These are phyloP conservation scores for Russula ochroleuca DNA, from an alignment of 768 basidiomycete species.

Conservation along the genomic window DNA sequence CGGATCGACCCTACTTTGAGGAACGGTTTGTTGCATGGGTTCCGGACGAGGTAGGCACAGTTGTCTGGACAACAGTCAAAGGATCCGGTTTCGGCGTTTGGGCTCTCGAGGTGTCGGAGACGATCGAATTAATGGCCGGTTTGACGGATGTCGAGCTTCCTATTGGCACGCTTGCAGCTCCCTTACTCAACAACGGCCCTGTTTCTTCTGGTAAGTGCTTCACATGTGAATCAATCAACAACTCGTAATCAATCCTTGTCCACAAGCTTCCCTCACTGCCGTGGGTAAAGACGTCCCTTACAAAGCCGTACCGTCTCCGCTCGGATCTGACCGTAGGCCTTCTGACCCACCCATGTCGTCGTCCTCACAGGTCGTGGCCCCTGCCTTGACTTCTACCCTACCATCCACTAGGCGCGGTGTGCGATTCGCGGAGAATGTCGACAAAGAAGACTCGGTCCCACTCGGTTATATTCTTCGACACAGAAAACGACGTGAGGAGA, in stretches of 20 bases:
- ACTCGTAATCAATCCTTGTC: slow-evolving; percentile 29
- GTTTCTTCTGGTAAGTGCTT: slow-evolving; percentile 17
- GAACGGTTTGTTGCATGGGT: slow-evolving; percentile 19
- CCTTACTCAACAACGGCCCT: not conserved
- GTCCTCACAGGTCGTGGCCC: slow-evolving; percentile 12
- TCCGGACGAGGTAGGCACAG: slow-evolving; percentile 22
- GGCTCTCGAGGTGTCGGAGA: slow-evolving; percentile 27
- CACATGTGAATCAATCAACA: slow-evolving; percentile 29
- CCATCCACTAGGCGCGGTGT: slow-evolving; percentile 45
- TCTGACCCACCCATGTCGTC: slow-evolving; percentile 20
- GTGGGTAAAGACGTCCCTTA: slow-evolving; percentile 32
- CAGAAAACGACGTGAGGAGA: slow-evolving; percentile 65
- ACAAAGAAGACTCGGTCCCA: slow-evolving; percentile 64
- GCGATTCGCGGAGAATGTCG: slow-evolving; percentile 55
- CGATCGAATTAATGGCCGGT: slow-evolving; percentile 23
- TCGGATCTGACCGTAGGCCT: slow-evolving; percentile 42
- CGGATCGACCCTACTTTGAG: slow-evolving; percentile 24
- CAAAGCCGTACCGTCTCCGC: slow-evolving; percentile 47
- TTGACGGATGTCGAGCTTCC: slow-evolving; percentile 12
- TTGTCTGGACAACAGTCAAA: slow-evolving; percentile 21
- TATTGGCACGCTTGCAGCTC: not conserved
- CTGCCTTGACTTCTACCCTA: not conserved
- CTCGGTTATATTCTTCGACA: slow-evolving; percentile 58
- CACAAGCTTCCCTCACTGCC: slow-evolving; percentile 23
- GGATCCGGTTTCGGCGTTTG: slow-evolving; percentile 28